These are phyloP conservation scores for Sugiyamaella chiloensis DNA, from an alignment of 805 yeast species.

Conservation along the genomic window DNA sequence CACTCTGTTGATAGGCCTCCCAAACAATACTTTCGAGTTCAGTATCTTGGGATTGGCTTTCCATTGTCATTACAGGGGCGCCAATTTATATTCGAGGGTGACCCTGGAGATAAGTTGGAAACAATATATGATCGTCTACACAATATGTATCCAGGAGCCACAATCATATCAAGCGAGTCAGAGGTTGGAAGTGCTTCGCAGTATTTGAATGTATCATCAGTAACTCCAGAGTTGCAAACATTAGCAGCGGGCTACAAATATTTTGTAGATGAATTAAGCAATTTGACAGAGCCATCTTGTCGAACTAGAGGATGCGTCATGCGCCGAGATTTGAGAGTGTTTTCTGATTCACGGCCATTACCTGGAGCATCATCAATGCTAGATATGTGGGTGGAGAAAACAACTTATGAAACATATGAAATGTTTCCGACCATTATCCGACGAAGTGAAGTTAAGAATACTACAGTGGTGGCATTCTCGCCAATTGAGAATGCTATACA, in stretches of 20 bases:
- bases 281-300: conserved; percentile 19
- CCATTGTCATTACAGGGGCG: conserved; percentile 73
- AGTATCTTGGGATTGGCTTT: conserved; percentile 81
- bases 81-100: conserved; percentile 79
- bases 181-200: conserved; percentile 70
- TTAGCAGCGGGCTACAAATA: not conserved
- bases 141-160: conserved; percentile 77
- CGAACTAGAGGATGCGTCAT: conserved; percentile 73
- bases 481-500: conserved; percentile 81
- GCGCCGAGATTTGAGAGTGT: conserved; percentile 66
- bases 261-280: not conserved
- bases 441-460: conserved; percentile 63
- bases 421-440: conserved; percentile 88
- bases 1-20: conserved; percentile 68
- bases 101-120: conserved; percentile 82
- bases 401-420: conserved; percentile 67
- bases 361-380: conserved; percentile 63
- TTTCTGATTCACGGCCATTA: conserved; percentile 64
- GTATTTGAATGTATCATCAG: conserved; percentile 66
- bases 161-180: conserved; percentile 55
- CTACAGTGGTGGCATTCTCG: conserved; percentile 55
- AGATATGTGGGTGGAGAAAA: conserved; percentile 87
- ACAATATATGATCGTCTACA: conserved; percentile 75
- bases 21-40: conserved; percentile 75
- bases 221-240: conserved; percentile 58